A percentile compares a stretch with the other conserved stretches of the same genome.
Evolutionary conservation across 306 rosid genomes (phyloP).

Genomic region (Crataegus laevigata): DNA sequence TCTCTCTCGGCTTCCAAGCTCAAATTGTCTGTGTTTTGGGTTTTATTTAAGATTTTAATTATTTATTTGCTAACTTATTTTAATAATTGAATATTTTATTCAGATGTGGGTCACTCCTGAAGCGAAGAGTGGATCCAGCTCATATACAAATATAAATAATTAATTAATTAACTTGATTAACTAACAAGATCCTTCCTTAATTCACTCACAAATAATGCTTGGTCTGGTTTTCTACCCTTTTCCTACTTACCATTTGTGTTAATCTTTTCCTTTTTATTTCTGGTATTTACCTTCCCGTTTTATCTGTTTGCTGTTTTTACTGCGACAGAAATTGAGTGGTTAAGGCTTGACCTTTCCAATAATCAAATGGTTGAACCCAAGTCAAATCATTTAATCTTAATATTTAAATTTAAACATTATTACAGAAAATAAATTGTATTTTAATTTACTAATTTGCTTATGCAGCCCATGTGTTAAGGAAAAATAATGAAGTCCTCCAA

Average conservation of each 20-base stretch:
- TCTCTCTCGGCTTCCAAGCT: slow-evolving; percentile 40
- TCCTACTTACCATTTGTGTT: background rate
- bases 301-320: background rate
- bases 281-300: background rate
- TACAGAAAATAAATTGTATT: background rate
- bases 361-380: background rate
- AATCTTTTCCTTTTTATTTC: background rate
- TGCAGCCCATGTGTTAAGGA: background rate
- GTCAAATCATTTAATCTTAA: background rate
- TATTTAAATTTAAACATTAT: background rate
- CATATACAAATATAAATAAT: slow-evolving; percentile 13
- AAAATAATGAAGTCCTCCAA: background rate
- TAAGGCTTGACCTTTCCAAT: background rate
- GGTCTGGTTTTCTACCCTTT: background rate
- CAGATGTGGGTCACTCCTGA: slow-evolving; percentile 45
- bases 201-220: slow-evolving; percentile 13
- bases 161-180: slow-evolving; percentile 22
- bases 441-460: background rate
- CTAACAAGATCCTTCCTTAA: slow-evolving; percentile 30
- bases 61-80: slow-evolving; percentile 10
- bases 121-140: slow-evolving; percentile 89
- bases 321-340: background rate
- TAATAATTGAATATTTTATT: slow-evolving; percentile 24
- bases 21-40: slow-evolving; percentile 22
- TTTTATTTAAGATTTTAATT: background rate